phyloP scores from a whole-genome alignment of 352 stramenopile species.

The Pythium dissimile region DNA sequence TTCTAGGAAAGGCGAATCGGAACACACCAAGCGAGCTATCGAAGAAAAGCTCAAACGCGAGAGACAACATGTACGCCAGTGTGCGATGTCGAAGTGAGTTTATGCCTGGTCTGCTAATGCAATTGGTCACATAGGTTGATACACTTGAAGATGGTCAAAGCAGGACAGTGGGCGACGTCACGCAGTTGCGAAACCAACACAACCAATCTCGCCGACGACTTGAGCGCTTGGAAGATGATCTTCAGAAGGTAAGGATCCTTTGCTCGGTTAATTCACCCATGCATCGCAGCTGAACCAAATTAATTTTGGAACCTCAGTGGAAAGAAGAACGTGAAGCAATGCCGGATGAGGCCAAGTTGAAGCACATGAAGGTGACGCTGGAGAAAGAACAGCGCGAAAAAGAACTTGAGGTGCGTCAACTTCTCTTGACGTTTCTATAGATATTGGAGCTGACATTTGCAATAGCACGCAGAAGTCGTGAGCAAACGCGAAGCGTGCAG shows the following conservation, averaged over 20 bases:
- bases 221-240: constrained; percentile 62
- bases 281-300: background rate
- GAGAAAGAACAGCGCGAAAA: constrained; percentile 65
- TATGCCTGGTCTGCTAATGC: background rate
- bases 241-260: constrained; percentile 35
- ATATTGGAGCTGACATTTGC: background rate
- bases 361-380: constrained; percentile 54
- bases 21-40: constrained; percentile 45
- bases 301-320: constrained; percentile 34
- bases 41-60: constrained; percentile 66
- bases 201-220: constrained; percentile 55
- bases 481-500: constrained; percentile 58
- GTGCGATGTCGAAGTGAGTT: background rate
- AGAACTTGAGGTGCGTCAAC: constrained; percentile 57
- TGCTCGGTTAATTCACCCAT: no score
- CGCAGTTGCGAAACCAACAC: constrained; percentile 70
- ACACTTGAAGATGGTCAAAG: constrained; percentile 53
- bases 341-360: constrained; percentile 44
- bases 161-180: constrained; percentile 69
- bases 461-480: constrained; percentile 62
- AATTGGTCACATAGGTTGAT: constrained; percentile 43
- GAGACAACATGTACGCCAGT: constrained; percentile 36
- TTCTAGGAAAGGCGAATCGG: constrained; percentile 45
- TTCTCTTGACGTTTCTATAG: background rate
- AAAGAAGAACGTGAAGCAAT: constrained; percentile 51